phyloP scores from a whole-genome alignment of 2,329 filamentous ascomycete genomes.

The Hirsutella thompsonii region DNA sequence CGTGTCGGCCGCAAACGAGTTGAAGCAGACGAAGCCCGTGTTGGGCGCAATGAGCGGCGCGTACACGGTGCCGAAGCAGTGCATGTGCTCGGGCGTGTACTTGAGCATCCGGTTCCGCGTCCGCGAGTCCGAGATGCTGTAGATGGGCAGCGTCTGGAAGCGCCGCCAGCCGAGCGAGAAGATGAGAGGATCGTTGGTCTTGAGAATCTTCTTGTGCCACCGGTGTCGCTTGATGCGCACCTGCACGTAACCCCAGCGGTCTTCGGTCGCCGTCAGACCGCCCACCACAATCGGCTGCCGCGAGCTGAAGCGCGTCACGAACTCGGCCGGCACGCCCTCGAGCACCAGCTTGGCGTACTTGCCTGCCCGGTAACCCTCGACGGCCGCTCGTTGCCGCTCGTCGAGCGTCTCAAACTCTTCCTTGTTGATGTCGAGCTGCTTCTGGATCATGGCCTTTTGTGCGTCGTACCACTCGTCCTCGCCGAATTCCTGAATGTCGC shows the following conservation, averaged over 20 bases:
- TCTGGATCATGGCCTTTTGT: conserved; percentile 88
- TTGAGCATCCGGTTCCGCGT: conserved; percentile 96
- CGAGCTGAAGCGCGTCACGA: conserved; percentile 69
- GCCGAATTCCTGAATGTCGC: conserved; percentile 66
- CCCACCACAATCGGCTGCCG: conserved; percentile 77
- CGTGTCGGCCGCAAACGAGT: conserved; percentile 72
- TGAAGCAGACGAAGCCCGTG: conserved; percentile 88
- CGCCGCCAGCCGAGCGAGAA: conserved; percentile 93
- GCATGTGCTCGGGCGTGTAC: conserved; percentile 98
- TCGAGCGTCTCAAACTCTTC: conserved; percentile 84
- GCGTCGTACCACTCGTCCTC: conserved; percentile 99
- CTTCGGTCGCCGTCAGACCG: conserved; percentile 85
- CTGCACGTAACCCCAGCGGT: conserved; percentile 90
- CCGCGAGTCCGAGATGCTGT: conserved; percentile 88
- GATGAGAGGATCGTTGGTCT: conserved; percentile 94
- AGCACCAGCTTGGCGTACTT: conserved; percentile 89
- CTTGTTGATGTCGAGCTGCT: conserved; percentile 94
- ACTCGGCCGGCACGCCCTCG: conserved; percentile 81
- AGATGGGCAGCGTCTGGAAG: conserved; percentile 86
- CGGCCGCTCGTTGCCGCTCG: conserved; percentile 64
- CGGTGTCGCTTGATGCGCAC: conserved; percentile 93
- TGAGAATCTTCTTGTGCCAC: conserved; percentile 99
- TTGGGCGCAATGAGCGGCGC: conserved; percentile 91
- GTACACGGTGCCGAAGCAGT: conserved; percentile 94
- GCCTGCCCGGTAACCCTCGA: conserved; percentile 84